These are phyloP conservation scores for Cyamopsis tetragonoloba DNA, from an alignment of 306 rosid species.

Conservation along the genomic window DNA sequence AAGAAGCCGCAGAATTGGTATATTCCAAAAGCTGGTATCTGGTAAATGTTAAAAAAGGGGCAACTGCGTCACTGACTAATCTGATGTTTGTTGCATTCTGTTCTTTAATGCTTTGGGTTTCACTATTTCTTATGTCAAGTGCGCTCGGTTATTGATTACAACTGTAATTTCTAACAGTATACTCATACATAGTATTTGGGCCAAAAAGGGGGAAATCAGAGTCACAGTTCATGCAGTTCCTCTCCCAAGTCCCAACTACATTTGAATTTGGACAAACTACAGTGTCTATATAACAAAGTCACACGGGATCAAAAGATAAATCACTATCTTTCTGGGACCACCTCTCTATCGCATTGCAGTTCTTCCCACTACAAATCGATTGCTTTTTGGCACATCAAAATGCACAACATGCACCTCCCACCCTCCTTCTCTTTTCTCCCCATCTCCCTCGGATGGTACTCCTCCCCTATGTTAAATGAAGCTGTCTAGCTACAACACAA, in stretches of 20 bases:
- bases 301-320: neutral
- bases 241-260: neutral
- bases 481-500: neutral
- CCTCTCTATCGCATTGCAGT: neutral
- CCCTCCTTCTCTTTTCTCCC: neutral
- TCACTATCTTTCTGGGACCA: neutral
- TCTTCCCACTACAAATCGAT: neutral
- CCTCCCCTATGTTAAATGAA: conserved; percentile 4
- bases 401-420: neutral
- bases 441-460: neutral
- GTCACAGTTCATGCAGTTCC: neutral
- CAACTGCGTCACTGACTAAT: conserved; percentile 4
- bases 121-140: neutral
- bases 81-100: neutral
- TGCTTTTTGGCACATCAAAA: neutral
- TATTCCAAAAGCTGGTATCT: conserved; percentile 88
- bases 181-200: neutral
- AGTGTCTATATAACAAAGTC: neutral
- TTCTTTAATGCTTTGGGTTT: neutral
- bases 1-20: conserved; percentile 76
- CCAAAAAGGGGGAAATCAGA: neutral
- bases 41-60: conserved; percentile 25
- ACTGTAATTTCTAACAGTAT: neutral
- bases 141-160: neutral
- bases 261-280: neutral